phyloP scores from a whole-genome alignment of 108 stramenopile species.

The Cyclotella cryptica region DNA sequence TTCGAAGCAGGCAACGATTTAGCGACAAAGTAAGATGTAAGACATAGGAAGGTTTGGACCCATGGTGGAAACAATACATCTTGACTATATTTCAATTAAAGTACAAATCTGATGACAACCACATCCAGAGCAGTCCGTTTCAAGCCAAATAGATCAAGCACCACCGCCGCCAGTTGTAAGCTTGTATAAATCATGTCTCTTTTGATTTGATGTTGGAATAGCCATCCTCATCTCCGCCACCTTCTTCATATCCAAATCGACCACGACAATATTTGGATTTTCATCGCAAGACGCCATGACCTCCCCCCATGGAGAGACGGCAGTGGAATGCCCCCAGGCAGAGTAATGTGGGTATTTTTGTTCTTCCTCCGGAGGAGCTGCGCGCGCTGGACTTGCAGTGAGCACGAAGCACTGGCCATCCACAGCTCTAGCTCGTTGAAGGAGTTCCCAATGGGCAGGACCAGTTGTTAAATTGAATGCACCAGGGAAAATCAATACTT shows the following conservation, averaged over 20 bases:
- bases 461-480: conserved; percentile 99
- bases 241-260: conserved; percentile 88
- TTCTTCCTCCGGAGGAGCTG: conserved; percentile 47
- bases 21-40: no score
- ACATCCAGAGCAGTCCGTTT: no score
- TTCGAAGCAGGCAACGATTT: no score
- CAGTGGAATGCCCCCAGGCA: conserved; percentile 99
- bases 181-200: conserved; percentile 79
- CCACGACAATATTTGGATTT: conserved; percentile 81
- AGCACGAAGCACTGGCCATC: conserved; percentile 98
- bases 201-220: conserved; percentile 81
- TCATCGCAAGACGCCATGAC: conserved; percentile 94
- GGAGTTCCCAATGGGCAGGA: conserved; percentile 98
- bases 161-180: conserved; percentile 42
- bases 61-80: no score
- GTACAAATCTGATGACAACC: no score
- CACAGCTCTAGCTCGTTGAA: conserved; percentile 96
- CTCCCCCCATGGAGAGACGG: conserved; percentile 97
- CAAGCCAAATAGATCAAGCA: background rate
- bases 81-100: no score
- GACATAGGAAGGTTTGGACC: no score
- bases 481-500: conserved; percentile 92
- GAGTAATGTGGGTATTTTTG: conserved; percentile 90
- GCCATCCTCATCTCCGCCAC: conserved; percentile 84
- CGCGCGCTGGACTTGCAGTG: conserved; percentile 95